Evolutionary conservation across 2,329 filamentous ascomycete genomes (phyloP), one percentile per base, ranked within the genome.

Genomic region (Acrocalymma vagum): DNA sequence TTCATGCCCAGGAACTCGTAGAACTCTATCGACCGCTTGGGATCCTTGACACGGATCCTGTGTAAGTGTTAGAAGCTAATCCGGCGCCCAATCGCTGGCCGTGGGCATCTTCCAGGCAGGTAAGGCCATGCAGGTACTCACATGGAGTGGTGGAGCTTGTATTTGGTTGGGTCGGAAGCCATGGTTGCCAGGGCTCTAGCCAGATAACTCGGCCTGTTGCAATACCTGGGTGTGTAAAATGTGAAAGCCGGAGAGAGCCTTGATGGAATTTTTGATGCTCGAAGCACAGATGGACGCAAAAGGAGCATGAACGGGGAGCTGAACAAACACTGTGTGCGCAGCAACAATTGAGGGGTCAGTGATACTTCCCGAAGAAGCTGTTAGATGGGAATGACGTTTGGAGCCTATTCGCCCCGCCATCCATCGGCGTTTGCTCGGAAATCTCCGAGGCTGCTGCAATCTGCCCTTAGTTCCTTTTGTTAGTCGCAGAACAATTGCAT

Each of bases 1-100:
- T 80, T 91, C 81, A 97, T 85, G 59, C 94, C 94, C 13, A 99
- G 82, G 70, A 90, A 88, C 67, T 96, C 86, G 73, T 97, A 99
- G 74, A 95, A 99, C 57, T 93, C 88, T 72, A 97, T 84, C 82
- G 66, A 65, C 24, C 79, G 83, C 73, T 92, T 86, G 9, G 93
- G 93, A 74, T 99, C 91, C 74, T 97, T 97, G 66, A 97, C 88
- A 70, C 93, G 87, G 68, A 96, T 53, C 49, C 49, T 58, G 30
- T 46, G 9, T 29, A 30, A 15, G 15, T n/a, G n/a, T n/a, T n/a
- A n/a, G n/a, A n/a, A n/a, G n/a, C n/a, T n/a, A n/a, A n/a, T n/a
- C n/a, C n/a, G n/a, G n/a, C n/a, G 21, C 3, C 6, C 45, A 52
- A 38, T 49, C 18, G 14, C 11, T 14, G 23, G 21, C 9, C n/a